Base-by-base conservation (phyloP, 768 basidiomycete species). In the Russula brevipes region DNA sequence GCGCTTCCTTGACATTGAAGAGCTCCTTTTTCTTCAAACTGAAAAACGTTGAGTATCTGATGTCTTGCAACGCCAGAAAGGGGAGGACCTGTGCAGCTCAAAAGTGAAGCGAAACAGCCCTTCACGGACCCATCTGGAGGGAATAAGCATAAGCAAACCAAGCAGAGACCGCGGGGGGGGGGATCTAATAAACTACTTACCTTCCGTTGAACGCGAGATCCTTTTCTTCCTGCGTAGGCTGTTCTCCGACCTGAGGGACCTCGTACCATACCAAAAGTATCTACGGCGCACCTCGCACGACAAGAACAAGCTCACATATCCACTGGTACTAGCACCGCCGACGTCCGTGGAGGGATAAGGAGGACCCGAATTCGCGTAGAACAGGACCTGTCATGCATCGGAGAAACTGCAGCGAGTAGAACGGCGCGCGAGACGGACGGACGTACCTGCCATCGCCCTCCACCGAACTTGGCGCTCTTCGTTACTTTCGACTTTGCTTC, bases 91-190 rank as follows among this genome's bases (percentile, higher is more conserved):
- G 70, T 84, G 82, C 67, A 94, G 77, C 70, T 93, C 91, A 68
- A 94, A 93, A 63, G 81, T 85, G 72, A 94, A 94, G 70, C 86
- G 91, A 76, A 84, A 94, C n/a, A 87, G 75, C 1, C 91, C 91
- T 61, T 91, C 88, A 16, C 92, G 82, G n/a, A 81, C 74, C 91
- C 91, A 94, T 76, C 88, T 92, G 42, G 5, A 30, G 41, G 19
- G 31, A 9, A n/a, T 50, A 6, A 30, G 54, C 41, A 57, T 17
- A 45, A 4, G 41, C 35, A 19, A 17, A 16, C 38, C 16, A 3
- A 31, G 30, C 44, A 33, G 44, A 19, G 10, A 19, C 24, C 24
- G 24, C 24, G 1, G 24, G 24, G 24, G 33, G 11, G 6, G 19
- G 1, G 8, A 33, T 19, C n/a, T 9, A 39, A 56, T 2, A 8